Conservation (phyloP, 345 rosid species). For the Populus tremula region DNA sequence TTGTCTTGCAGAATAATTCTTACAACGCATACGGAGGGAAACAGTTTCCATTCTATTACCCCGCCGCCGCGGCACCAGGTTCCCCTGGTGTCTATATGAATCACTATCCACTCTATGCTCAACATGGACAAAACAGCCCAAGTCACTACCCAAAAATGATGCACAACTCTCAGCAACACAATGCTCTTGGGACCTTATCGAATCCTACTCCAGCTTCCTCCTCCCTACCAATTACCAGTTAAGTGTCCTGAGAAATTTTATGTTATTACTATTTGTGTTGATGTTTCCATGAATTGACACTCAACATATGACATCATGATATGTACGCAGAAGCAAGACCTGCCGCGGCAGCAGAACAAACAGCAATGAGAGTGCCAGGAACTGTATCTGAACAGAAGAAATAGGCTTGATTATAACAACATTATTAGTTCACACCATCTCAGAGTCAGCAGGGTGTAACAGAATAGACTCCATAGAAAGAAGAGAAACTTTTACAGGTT, state of each 20-base stretch:
- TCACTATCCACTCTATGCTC: background rate
- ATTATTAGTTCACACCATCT: background rate
- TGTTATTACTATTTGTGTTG: background rate
- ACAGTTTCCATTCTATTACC: background rate
- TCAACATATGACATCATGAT: background rate
- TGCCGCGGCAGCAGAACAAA: background rate
- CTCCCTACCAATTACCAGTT: background rate
- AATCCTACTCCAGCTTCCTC: background rate
- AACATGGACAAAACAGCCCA: background rate
- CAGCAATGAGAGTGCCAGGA: background rate
- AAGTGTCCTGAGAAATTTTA: background rate
- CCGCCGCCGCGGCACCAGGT: background rate
- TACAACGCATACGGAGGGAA: background rate
- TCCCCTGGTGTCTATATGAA: background rate
- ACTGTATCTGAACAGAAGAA: background rate
- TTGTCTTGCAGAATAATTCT: background rate
- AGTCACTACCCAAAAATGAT: background rate
- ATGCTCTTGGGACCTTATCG: background rate
- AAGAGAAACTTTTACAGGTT: background rate
- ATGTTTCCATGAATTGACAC: background rate
- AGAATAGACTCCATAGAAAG: background rate
- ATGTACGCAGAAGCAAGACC: background rate
- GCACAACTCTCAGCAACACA: background rate
- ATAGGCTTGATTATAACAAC: background rate
- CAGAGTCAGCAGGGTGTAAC: background rate